Base-by-base conservation (phyloP, 129 eudicot species). In the Pittosporum tobira region DNA sequence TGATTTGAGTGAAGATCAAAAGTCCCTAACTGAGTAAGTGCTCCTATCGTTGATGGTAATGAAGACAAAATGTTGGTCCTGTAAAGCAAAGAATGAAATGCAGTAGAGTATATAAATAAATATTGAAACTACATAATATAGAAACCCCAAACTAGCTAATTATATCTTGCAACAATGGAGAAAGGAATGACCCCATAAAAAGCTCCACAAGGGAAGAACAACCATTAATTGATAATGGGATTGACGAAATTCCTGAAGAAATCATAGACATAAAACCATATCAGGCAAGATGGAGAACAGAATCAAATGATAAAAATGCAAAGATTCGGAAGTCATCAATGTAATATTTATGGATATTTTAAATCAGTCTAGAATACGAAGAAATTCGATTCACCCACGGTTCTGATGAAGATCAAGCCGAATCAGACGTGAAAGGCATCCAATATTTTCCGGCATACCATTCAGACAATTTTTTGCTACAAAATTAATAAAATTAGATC, bases 391-490 rank as follows among this genome's bases (percentile, higher is more conserved):
- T 19, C 36, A 78, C 98, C 82, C 75, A 93, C 99, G 79, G 66
- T 93, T 93, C 66, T 81, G 99, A 77, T 79, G 91, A 63, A 93
- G 81, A 68, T 93, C 94, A 56, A 93, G 96, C 64, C 94, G 89
- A 68, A 93, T 79, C 58, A 93, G 70, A 57, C 79, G 93, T 51
- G 83, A 64, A 68, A 93, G 99, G 72, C 65, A 43, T 68, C 99
- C 99, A 55, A 87, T 84, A 68, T 71, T 87, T 71, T 83, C 88
- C 1, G 99, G 96, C 30, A 87, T 73, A 61, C 71, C 74, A 68
- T 14, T 81, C 63, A 87, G 65, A 23, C 77, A 29, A 63, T 93
- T 93, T 81, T 75, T 93, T 25, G 99, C 96, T 93, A 85, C 57
- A 70, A 51, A 28, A 63, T 48, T 48, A 57, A 0, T 25, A 42